phyloP scores from a whole-genome alignment of 2,329 filamentous ascomycete genomes.

The Esteya vermicola region DNA sequence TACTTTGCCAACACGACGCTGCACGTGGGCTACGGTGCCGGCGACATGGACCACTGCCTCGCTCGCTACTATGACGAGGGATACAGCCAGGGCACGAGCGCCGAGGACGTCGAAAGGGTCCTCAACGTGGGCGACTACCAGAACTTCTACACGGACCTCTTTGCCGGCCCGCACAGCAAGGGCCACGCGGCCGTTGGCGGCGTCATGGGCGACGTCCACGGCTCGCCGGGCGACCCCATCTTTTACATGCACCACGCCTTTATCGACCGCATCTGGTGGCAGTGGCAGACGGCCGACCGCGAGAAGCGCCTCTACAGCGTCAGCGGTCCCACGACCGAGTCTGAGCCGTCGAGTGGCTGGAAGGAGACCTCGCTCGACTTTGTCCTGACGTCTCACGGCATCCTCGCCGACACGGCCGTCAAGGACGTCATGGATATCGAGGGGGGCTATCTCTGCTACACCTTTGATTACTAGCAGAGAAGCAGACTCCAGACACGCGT shows the following conservation, averaged over 20 bases:
- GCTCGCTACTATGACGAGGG: neutral
- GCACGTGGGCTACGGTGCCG: constrained; percentile 17
- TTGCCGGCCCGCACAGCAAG: neutral
- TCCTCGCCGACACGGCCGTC: constrained; percentile 4
- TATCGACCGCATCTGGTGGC: constrained; percentile 19
- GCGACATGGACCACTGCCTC: neutral
- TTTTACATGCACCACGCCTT: constrained; percentile 22
- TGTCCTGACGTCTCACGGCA: constrained; percentile 6
- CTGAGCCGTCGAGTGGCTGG: neutral
- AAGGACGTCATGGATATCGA: constrained; percentile 9
- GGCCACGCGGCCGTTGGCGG: neutral
- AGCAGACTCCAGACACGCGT: too few species aligned
- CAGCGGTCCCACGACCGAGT: neutral
- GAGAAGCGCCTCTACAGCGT: neutral
- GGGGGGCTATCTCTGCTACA: constrained; percentile 9
- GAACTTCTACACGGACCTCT: neutral
- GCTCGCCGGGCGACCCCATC: constrained; percentile 19
- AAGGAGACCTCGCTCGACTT: constrained; percentile 6
- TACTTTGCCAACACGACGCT: constrained; percentile 15
- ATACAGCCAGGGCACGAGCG: neutral
- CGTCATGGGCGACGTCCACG: constrained; percentile 19
- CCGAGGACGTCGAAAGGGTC: neutral
- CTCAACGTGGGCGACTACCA: neutral
- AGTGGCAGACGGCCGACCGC: constrained; percentile 16
- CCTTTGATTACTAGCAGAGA: constrained; percentile 6